phyloP scores from a whole-genome alignment of 2,329 filamentous ascomycete species.

The Stachybotrys elegans region DNA sequence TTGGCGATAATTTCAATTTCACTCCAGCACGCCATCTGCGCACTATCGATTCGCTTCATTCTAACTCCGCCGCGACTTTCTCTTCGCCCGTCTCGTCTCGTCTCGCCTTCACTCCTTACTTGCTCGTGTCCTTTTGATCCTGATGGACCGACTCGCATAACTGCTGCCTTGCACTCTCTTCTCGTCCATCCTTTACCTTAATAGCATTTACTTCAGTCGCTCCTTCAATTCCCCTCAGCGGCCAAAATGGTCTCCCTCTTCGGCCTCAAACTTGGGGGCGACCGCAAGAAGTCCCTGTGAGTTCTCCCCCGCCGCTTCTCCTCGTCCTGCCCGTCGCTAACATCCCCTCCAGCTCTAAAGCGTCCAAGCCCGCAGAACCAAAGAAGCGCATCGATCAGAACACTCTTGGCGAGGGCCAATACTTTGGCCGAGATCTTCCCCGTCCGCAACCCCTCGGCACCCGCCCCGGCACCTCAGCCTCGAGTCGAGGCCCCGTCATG shows the following conservation, averaged over 20 bases:
- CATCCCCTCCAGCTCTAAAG: conserved; percentile 1
- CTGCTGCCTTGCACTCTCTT: no score
- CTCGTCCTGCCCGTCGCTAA: background rate
- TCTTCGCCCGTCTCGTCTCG: no score
- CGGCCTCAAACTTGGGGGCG: conserved; percentile 49
- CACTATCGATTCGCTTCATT: no score
- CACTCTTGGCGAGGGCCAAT: conserved; percentile 26
- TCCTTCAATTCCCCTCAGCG: conserved; percentile 8
- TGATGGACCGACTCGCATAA: no score
- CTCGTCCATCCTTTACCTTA: no score
- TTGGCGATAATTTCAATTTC: no score
- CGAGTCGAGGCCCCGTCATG: conserved; percentile 19
- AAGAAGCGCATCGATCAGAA: conserved; percentile 28
- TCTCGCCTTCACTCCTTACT: no score
- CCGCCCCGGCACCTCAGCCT: conserved; percentile 36
- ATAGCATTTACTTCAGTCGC: background rate
- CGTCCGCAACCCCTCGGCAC: conserved; percentile 26
- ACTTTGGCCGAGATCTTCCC: conserved; percentile 29
- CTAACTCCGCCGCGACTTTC: no score
- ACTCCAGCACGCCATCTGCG: no score
- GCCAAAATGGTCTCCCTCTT: conserved; percentile 62
- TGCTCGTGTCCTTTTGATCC: no score
- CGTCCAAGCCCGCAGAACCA: conserved; percentile 17
- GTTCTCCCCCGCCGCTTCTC: conserved; percentile 3
- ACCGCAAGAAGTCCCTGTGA: conserved; percentile 52